Evolutionary conservation across 768 basidiomycete genomes (phyloP).

Genomic region (Naganishia onofrii): DNA sequence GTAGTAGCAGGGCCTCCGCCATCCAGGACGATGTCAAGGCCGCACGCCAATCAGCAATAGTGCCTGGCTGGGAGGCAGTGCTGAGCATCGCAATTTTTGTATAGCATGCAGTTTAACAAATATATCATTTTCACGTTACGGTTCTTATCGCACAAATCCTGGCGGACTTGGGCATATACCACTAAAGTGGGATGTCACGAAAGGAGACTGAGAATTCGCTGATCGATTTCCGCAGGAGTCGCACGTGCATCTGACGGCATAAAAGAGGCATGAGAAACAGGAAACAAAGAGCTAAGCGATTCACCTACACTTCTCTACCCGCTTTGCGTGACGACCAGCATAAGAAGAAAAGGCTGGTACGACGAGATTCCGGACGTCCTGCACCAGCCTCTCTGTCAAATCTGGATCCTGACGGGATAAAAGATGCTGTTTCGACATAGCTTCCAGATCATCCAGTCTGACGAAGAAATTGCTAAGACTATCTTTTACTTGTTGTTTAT

Average conservation of each 20-base stretch:
- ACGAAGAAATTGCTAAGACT: slow-evolving; percentile 44
- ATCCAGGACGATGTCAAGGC: slow-evolving; percentile 8
- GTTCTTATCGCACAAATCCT: background rate
- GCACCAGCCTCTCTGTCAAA: slow-evolving; percentile 42
- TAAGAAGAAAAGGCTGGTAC: slow-evolving; percentile 37
- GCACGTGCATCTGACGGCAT: slow-evolving; percentile 37
- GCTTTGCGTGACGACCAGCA: slow-evolving; percentile 39
- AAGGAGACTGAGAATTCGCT: slow-evolving; percentile 41
- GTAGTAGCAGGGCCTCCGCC: slow-evolving; percentile 11
- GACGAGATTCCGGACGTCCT: slow-evolving; percentile 42
- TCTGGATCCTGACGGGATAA: slow-evolving; percentile 46
- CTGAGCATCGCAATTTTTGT: background rate
- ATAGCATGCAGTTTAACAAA: slow-evolving; percentile 6
- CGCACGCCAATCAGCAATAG: slow-evolving; percentile 18
- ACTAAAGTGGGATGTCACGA: background rate
- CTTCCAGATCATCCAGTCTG: slow-evolving; percentile 42
- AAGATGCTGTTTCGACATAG: slow-evolving; percentile 36
- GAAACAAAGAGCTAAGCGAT: background rate
- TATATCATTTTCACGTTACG: background rate
- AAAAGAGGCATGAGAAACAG: background rate
- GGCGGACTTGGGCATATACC: too few relatives aligned
- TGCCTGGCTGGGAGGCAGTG: background rate
- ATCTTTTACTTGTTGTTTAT: slow-evolving; percentile 46
- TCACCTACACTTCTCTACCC: slow-evolving; percentile 48
- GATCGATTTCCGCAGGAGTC: slow-evolving; percentile 42